Evolutionary conservation across 768 basidiomycete genomes (phyloP), one percentile per base, ranked within the genome.

Genomic region (Rossbeevera mucosa): DNA sequence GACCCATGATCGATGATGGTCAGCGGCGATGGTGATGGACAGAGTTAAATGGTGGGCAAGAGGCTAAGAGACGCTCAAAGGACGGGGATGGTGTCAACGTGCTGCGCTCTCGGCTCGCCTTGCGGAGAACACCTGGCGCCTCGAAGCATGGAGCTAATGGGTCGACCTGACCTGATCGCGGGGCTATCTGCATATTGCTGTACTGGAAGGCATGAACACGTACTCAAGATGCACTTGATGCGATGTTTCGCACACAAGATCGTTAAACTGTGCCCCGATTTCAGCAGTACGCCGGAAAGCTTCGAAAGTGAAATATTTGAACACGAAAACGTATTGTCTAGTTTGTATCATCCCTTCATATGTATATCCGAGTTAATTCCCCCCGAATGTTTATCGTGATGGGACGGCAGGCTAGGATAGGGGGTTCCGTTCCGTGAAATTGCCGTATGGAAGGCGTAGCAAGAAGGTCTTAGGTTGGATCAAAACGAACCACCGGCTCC

Each of bases 1-100:
- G 62, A 16, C 58, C 64, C 65, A 67, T 66, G 42, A 46, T 57
- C 20, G 24, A 47, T 26, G 14, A 16, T 42, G 41, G 44, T 48
- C 50, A 53, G 54, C n/a, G 21, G 47, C 20, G 65, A 46, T 44
- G 44, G 47, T 30, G 25, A 50, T 44, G 41, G 60, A 5, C 22
- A 44, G 47, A 49, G 21, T 47, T 36, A n/a, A 20, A 30, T 14
- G 49, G 26, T 44, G 41, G 43, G 33, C 16, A 41, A 36, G 44
- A 29, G 26, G 29, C 1, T 22, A 22, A 13, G 26, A 46, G 31
- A 21, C 31, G n/a, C 43, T 24, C 53, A 30, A 29, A 26, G 9
- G 24, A 11, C 14, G 48, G 53, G 36, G 18, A 6, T 61, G 62
- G 50, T 48, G 25, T 28, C 62, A 38, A 45, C 31, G 38, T 29